Evolutionary conservation across 306 rosid species (phyloP), one percentile per base, ranked within the genome.

Genomic region (Fragaria nilgerrensis): DNA sequence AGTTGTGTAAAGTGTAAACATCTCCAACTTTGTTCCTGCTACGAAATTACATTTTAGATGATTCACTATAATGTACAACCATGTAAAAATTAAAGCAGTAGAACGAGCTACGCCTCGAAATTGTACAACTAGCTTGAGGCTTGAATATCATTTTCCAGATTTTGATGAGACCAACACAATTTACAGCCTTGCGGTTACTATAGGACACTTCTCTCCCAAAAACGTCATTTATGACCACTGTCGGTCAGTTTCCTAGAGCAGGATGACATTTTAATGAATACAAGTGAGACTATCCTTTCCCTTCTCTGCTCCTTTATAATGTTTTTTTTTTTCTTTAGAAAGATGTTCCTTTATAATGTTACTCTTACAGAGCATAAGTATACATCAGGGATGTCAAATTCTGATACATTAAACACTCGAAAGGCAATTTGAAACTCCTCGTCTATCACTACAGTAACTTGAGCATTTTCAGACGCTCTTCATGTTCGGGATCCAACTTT

Each of bases 391-490:
- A 45, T 77, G 67, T 68, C 39, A 61, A 58, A 70, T 55, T 52
- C 62, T 69, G 79, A 15, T 73, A 66, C 63, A 76, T 45, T 61
- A 29, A 17, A 17, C 56, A 78, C 73, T 41, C 43, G 36, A 61
- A 71, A 49, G 74, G 63, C 68, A 64, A 77, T 19, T 22, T 61
- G 37, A 25, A 72, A 45, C 64, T 39, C 71, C 79, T 63, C 41
- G 47, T 43, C 73, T 61, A 52, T 81, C 75, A 80, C 67, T 83
- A 81, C 87, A 89, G 86, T 71, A 96, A 91, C 89, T 92, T 91
- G 29, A 96, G 97, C 98, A 92, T 92, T 88, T 89, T 96, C 88
- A 96, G 83, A 73, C 97, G 98, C 58, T 87, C 89, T 84, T 92
- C 98, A 67, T 92, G 96, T 81, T 87, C 96, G 7, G 96, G 80